A percentile compares a stretch with the other conserved stretches of the same genome.
Conservation (phyloP, 164 flowering plant species). For the Piper betle region DNA sequence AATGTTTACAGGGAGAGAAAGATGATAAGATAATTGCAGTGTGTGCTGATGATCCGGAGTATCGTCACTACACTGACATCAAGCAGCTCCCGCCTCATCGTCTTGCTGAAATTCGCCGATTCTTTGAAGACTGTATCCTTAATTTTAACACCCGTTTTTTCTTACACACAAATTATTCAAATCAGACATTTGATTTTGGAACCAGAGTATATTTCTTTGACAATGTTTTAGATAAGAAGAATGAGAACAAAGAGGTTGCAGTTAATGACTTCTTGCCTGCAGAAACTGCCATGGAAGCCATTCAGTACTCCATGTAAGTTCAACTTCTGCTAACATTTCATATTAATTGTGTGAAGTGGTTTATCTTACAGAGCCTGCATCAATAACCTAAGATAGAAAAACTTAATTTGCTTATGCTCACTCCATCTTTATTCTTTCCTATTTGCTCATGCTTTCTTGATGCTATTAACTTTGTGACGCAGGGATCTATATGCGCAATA, state of each 20-base stretch:
- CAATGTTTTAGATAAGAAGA: constrained; percentile 41
- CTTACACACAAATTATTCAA: background rate
- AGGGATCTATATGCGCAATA: constrained; percentile 47
- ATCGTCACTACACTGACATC: constrained; percentile 50
- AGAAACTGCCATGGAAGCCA: constrained; percentile 27
- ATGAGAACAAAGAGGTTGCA: constrained; percentile 52
- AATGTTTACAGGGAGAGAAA: constrained; percentile 43
- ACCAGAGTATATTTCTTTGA: constrained; percentile 13
- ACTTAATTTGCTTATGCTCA: no score
- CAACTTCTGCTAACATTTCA: background rate
- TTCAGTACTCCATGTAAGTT: constrained; percentile 45
- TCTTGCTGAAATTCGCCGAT: constrained; percentile 51
- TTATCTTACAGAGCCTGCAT: background rate
- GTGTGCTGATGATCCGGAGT: constrained; percentile 74
- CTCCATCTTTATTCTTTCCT: no score
- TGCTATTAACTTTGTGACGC: constrained; percentile 2
- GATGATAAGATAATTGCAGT: constrained; percentile 77
- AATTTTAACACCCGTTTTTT: background rate
- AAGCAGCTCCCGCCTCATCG: constrained; percentile 59
- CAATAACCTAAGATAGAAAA: background rate
- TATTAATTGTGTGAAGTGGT: background rate
- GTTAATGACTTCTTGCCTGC: constrained; percentile 41
- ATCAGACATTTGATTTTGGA: no score
- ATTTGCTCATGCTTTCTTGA: no score
- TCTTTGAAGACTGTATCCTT: constrained; percentile 73